These are phyloP conservation scores for Zymoseptoria brevis DNA, from an alignment of 2,329 filamentous ascomycete genomes.

Conservation along the genomic window DNA sequence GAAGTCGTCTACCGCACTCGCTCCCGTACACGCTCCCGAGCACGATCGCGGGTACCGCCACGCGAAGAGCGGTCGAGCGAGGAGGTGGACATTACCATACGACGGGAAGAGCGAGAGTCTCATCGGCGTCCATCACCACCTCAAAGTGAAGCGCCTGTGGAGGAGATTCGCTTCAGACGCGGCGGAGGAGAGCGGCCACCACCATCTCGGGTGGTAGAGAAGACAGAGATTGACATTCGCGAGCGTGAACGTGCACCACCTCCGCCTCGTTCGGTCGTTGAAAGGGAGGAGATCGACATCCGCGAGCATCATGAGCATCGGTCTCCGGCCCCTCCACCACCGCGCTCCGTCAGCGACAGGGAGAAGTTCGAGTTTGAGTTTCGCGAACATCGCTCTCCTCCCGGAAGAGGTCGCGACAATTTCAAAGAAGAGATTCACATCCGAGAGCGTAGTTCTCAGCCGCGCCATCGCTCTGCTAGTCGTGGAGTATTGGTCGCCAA, in stretches of 20 bases:
- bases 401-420: conserved; percentile 14
- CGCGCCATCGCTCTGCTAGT: conserved; percentile 24
- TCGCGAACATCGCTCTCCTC: conserved; percentile 21
- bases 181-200: conserved; percentile 26
- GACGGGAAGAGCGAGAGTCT: conserved; percentile 16
- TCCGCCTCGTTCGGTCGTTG: conserved; percentile 12
- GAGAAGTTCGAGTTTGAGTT: conserved; percentile 32
- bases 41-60: conserved; percentile 1
- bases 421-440: conserved; percentile 21
- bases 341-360: conserved; percentile 20
- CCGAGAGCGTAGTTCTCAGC: conserved; percentile 32
- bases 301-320: conserved; percentile 8
- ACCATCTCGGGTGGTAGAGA: conserved; percentile 18
- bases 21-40: conserved; percentile 26
- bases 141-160: conserved; percentile 28
- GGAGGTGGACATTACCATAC: conserved; percentile 31
- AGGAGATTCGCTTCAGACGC: conserved; percentile 43
- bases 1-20: conserved; percentile 35
- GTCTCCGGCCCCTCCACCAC: conserved; percentile 17
- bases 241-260: conserved; percentile 21
- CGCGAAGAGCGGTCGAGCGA: conserved; percentile 26
- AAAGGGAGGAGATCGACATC: conserved; percentile 33
- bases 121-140: conserved; percentile 24
- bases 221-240: conserved; percentile 26
- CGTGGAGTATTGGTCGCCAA: conserved; percentile 30